Percentiles rank a stretch among this genome's conserved stretches.
Conservation (phyloP, 192 early-diverging fungal species). For the Cetraspora pellucida region DNA sequence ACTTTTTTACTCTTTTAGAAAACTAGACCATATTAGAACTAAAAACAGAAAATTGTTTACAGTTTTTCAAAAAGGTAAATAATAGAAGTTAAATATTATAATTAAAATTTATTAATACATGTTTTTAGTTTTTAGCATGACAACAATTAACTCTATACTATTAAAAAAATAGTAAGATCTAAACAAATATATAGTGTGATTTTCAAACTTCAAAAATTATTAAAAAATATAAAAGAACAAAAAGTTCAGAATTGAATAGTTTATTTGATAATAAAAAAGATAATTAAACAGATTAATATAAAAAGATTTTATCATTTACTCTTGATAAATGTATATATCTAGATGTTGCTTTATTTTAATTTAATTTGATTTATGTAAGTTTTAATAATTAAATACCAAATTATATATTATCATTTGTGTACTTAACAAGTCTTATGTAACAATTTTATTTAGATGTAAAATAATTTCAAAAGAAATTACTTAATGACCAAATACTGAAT, state of each 20-base stretch:
- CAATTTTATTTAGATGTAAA: constrained; percentile 31
- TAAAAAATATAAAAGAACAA: constrained; percentile 14
- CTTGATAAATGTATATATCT: constrained; percentile 8
- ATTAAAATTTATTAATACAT: constrained; percentile 19
- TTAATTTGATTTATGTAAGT: constrained; percentile 34
- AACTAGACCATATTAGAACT: constrained; percentile 30
- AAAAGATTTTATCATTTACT: neutral
- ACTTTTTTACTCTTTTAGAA: constrained; percentile 13
- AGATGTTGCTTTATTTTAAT: constrained; percentile 31
- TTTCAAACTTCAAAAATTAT: constrained; percentile 25
- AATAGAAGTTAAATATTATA: constrained; percentile 17
- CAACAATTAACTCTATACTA: constrained; percentile 21
- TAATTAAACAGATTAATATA: neutral
- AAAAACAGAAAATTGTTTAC: constrained; percentile 29
- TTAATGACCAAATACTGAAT: constrained; percentile 28
- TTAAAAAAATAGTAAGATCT: constrained; percentile 28
- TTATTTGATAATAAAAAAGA: constrained; percentile 19
- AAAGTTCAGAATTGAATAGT: neutral
- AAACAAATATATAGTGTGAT: constrained; percentile 33
- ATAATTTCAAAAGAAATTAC: constrained; percentile 31
- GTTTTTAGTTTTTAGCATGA: constrained; percentile 30
- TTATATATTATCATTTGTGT: neutral
- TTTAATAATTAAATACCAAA: constrained; percentile 2
- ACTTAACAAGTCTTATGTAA: constrained; percentile 19
- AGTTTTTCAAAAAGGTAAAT: constrained; percentile 30